Evolutionary conservation across 305 asterid genomes (phyloP), one percentile per base, ranked within the genome.

Genomic region (Fraxinus angustifolia): DNA sequence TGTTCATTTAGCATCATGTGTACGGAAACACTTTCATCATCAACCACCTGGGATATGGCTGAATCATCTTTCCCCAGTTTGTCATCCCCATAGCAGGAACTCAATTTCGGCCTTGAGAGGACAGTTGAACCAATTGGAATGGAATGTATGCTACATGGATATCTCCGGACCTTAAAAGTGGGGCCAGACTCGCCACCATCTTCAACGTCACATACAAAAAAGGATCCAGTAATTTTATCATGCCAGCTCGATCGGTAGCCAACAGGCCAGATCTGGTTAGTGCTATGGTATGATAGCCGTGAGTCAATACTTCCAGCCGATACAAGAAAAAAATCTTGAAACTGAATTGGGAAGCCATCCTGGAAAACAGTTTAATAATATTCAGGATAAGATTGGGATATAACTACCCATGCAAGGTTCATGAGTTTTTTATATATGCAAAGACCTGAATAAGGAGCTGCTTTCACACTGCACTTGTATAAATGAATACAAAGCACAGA

Each of bases 191-290:
- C 94, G 76, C 98, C 99, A 45, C 98, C 99, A 86, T 94, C 97
- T 81, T 88, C 87, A 80, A 96, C 87, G 82, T 90, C 96, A 86
- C 95, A 94, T 53, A 87, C 81, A 89, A 94, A 96, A 81, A 96
- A 85, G 70, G 99, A 96, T 83, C 98, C 98, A 1, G 99, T 92
- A 71, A 93, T 79, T 80, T 90, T 92, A 84, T 96, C 99, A 78
- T 96, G 98, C 99, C 99, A 96, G 93, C 92, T 87, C 81, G 91
- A 89, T 87, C 86, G 87, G 87, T 94, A 96, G 77, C 99, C 99
- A 79, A 93, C 89, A 70, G 99, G 99, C 93, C 97, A 96, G 68
- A 96, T 92, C 89, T 90, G 95, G 87, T 83, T 70, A 42, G 81
- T 62, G 45, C 67, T 90, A 83, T 91, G 97, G 85, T 94, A 96